A percentile compares a stretch with the other conserved stretches of the same genome.
These are phyloP conservation scores for Aspergillus calidoustus DNA, from an alignment of 2,329 filamentous ascomycete species.

Conservation along the genomic window DNA sequence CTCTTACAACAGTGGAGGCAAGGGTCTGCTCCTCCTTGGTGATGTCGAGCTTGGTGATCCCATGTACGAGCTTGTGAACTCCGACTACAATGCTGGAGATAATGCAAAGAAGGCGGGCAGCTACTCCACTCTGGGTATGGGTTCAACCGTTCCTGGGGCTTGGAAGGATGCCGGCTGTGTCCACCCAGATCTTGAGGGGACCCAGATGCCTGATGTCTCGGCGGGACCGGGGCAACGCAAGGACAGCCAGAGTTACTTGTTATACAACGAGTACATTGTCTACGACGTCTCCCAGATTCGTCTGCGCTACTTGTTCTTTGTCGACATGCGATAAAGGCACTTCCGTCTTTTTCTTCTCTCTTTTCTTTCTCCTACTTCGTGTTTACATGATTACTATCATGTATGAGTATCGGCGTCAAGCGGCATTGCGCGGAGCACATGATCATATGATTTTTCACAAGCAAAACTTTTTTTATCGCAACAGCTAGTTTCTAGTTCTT, in stretches of 20 bases:
- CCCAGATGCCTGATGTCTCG: constrained; percentile 60
- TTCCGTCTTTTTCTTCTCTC: background rate
- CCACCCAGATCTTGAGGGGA: constrained; percentile 67
- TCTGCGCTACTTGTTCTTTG: constrained; percentile 50
- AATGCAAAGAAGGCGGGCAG: constrained; percentile 64
- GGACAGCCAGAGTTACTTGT: constrained; percentile 15
- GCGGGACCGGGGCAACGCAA: background rate
- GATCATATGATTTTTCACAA: background rate
- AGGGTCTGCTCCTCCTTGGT: constrained; percentile 78
- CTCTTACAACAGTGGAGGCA: constrained; percentile 64
- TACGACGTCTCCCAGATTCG: constrained; percentile 55
- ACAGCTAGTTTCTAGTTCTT: constrained; percentile 7
- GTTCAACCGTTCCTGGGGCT: constrained; percentile 63
- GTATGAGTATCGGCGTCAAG: background rate
- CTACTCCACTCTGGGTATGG: constrained; percentile 73
- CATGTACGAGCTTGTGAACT: constrained; percentile 64
- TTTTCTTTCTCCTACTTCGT: background rate
- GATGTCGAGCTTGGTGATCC: constrained; percentile 82
- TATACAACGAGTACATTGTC: constrained; percentile 55
- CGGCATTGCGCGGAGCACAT: background rate
- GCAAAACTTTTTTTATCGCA: background rate
- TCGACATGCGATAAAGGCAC: constrained; percentile 39
- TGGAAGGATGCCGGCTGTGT: constrained; percentile 79
- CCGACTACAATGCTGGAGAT: constrained; percentile 67
- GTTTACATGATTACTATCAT: background rate